These are phyloP conservation scores for Boletus reticulatus DNA, from an alignment of 768 basidiomycete genomes.

Conservation along the genomic window DNA sequence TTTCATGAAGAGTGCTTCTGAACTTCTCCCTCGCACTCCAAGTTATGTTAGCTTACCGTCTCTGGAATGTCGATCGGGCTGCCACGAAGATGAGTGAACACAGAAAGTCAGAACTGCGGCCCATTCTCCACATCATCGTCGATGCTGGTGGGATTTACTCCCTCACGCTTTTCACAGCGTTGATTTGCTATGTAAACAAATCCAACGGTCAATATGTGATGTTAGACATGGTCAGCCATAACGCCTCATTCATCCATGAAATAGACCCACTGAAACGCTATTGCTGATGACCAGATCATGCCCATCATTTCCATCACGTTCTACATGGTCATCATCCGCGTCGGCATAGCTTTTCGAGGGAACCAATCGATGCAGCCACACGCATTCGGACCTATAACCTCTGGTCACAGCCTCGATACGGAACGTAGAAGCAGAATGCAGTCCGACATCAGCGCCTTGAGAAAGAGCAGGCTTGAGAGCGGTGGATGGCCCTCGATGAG, in stretches of 20 bases:
- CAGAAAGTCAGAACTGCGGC: conserved; percentile 8
- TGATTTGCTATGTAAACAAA: conserved; percentile 28
- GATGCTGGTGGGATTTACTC: conserved; percentile 41
- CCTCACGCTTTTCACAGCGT: conserved; percentile 30
- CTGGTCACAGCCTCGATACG: background rate
- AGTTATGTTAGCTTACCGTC: conserved; percentile 31
- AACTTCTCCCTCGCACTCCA: background rate
- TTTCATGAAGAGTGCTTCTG: background rate
- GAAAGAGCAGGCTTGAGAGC: background rate
- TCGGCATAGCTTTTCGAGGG: conserved; percentile 20
- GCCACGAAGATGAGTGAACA: conserved; percentile 14
- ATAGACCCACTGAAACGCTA: background rate
- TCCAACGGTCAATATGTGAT: conserved; percentile 36
- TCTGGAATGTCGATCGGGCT: conserved; percentile 28
- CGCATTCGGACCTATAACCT: background rate
- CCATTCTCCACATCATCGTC: conserved; percentile 30
- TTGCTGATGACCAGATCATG: conserved; percentile 25
- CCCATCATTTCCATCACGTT: conserved; percentile 43
- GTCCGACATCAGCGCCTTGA: conserved; percentile 4
- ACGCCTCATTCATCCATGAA: background rate
- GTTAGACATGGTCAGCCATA: conserved; percentile 33
- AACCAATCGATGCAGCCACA: background rate
- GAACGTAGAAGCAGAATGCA: conserved; percentile 5
- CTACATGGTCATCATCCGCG: conserved; percentile 42
- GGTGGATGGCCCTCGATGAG: background rate